phyloP scores from a whole-genome alignment of 139 green algal species.

The Eudorina sp. region DNA sequence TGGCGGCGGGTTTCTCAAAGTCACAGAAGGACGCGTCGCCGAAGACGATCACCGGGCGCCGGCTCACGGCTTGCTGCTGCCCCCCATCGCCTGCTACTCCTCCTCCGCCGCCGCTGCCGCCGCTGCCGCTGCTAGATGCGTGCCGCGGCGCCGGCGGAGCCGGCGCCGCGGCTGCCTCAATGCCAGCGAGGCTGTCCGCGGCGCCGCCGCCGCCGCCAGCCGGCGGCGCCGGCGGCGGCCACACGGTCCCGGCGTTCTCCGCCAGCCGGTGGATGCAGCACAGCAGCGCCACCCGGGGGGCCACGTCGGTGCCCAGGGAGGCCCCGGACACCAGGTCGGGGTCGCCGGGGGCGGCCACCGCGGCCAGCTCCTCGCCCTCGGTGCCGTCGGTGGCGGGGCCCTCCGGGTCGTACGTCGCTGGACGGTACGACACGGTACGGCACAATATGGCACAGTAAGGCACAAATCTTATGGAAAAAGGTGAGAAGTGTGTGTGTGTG shows the following conservation, averaged over 20 bases:
- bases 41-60: slow-evolving; percentile 48
- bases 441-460: too few species aligned
- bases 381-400: slow-evolving; percentile 3
- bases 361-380: slow-evolving; percentile 49
- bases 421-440: too few species aligned
- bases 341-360: background rate
- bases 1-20: too few species aligned
- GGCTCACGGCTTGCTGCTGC: background rate
- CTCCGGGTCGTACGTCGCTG: slow-evolving; percentile 33
- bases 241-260: slow-evolving; percentile 25
- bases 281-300: slow-evolving; percentile 62
- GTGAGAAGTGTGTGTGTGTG: too few species aligned
- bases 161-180: too few species aligned
- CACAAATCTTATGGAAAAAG: too few species aligned
- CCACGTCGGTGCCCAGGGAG: slow-evolving; percentile 47
- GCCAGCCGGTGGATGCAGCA: slow-evolving; percentile 58
- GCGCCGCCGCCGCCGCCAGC: background rate
- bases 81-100: background rate
- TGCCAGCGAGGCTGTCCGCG: slow-evolving; percentile 16
- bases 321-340: slow-evolving; percentile 28
- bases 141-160: background rate
- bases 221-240: background rate
- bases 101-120: slow-evolving; percentile 22
- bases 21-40: slow-evolving; percentile 22
- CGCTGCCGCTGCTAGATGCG: background rate